These are phyloP conservation scores for Voacanga thouarsii DNA, from an alignment of 257 asterid species.

Conservation along the genomic window DNA sequence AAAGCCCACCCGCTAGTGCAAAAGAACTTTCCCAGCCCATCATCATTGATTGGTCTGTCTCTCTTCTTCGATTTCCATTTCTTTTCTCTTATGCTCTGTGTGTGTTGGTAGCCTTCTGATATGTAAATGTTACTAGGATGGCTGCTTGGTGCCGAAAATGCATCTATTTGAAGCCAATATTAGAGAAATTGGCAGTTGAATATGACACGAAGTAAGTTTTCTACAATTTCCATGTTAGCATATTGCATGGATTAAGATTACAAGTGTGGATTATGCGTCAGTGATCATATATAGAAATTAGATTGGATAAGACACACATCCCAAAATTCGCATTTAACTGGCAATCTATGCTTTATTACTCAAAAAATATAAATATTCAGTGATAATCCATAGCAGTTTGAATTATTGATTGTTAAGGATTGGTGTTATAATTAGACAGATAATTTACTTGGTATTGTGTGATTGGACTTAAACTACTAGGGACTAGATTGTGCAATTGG, in stretches of 20 bases:
- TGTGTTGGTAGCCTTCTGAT: not conserved
- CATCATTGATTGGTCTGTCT: constrained; percentile 62
- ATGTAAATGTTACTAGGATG: constrained; percentile 55
- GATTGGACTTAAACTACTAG: no score
- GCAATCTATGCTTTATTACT: no score
- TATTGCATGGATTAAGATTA: not conserved
- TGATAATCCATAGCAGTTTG: no score
- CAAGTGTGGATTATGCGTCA: not conserved
- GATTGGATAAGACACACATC: not conserved
- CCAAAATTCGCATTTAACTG: no score
- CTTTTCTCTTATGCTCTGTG: not conserved
- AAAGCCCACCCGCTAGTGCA: constrained; percentile 22
- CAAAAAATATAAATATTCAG: no score
- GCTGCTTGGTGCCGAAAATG: constrained; percentile 98
- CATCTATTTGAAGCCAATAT: constrained; percentile 80
- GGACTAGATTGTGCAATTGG: no score
- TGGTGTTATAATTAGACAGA: no score
- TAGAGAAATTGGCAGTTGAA: constrained; percentile 88
- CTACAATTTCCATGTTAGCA: not conserved
- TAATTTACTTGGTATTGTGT: no score
- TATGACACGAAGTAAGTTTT: constrained; percentile 67
- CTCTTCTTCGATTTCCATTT: not conserved
- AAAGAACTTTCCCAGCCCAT: constrained; percentile 58
- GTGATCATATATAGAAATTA: not conserved
- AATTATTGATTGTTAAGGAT: no score